Percentiles rank a stretch among this genome's conserved stretches.
These are phyloP conservation scores for Phycomyces blakesleeanus DNA, from an alignment of 192 early-diverging fungal genomes.

Conservation along the genomic window DNA sequence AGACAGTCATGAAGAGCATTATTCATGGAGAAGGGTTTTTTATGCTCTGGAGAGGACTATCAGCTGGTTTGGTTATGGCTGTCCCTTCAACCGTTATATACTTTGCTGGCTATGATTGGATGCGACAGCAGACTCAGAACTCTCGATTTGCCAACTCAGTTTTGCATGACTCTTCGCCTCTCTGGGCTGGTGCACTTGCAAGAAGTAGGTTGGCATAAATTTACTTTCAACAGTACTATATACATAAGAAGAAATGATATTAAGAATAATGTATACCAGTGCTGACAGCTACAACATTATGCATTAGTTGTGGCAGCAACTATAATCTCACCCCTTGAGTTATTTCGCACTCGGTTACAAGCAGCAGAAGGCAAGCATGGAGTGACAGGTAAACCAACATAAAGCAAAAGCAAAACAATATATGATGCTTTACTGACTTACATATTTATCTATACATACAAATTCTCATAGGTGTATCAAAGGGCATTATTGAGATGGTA, in stretches of 20 bases:
- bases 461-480: conserved; percentile 39
- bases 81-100: conserved; percentile 90
- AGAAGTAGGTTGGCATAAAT: conserved; percentile 67
- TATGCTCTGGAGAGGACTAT: conserved; percentile 85
- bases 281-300: neutral
- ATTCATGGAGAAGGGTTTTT: conserved; percentile 70
- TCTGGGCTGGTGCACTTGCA: conserved; percentile 74
- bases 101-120: conserved; percentile 90
- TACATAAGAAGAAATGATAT: too few relatives aligned
- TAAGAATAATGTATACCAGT: neutral
- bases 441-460: neutral
- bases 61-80: conserved; percentile 85
- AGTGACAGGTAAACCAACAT: conserved; percentile 43
- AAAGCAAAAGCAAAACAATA: too few relatives aligned
- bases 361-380: conserved; percentile 57
- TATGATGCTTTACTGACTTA: too few relatives aligned
- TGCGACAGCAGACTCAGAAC: conserved; percentile 56
- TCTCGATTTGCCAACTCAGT: conserved; percentile 29
- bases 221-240: too few relatives aligned
- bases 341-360: conserved; percentile 92
- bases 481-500: conserved; percentile 59
- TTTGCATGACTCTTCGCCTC: conserved; percentile 57
- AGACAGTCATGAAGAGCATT: conserved; percentile 77
- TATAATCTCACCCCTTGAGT: conserved; percentile 84
- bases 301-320: conserved; percentile 64